phyloP scores from a whole-genome alignment of 2,329 filamentous ascomycete genomes.

The Bretziella fagacearum region DNA sequence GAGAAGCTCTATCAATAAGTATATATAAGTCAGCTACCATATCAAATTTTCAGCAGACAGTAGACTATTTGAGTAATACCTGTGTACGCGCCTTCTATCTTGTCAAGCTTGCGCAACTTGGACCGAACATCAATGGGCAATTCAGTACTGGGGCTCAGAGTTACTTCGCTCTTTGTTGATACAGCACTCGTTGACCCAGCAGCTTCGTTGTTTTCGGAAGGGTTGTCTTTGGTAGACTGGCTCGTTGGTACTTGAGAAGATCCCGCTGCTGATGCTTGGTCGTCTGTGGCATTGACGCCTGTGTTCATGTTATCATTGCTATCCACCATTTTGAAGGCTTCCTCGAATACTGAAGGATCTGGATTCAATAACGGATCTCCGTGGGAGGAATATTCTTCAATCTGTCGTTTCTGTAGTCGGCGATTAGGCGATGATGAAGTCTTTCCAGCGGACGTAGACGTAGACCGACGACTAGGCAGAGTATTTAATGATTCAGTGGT shows the following conservation, averaged over 20 bases:
- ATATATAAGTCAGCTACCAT: background rate
- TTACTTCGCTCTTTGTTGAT: background rate
- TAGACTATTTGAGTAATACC: conserved; percentile 31
- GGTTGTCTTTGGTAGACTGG: conserved; percentile 39
- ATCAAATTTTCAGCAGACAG: background rate
- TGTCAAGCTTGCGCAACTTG: conserved; percentile 74
- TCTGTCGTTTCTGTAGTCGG: conserved; percentile 19
- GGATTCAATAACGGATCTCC: conserved; percentile 36
- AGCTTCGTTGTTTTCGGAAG: too few species aligned
- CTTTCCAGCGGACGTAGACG: conserved; percentile 17
- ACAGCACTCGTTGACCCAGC: conserved; percentile 22
- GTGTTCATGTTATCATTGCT: conserved; percentile 34
- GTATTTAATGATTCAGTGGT: conserved; percentile 24
- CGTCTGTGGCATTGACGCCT: background rate
- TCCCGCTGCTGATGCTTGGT: background rate
- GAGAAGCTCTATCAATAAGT: conserved; percentile 47
- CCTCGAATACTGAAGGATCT: conserved; percentile 77
- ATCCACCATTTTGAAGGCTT: conserved; percentile 66
- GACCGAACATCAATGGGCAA: conserved; percentile 57
- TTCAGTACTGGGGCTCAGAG: conserved; percentile 26
- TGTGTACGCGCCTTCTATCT: conserved; percentile 72
- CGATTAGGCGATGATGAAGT: conserved; percentile 16
- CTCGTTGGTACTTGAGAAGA: background rate
- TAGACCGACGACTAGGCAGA: conserved; percentile 25
- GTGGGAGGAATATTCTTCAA: conserved; percentile 19